Conservation (phyloP, 192 early-diverging fungal species). For the Rhizophagus clarus region DNA sequence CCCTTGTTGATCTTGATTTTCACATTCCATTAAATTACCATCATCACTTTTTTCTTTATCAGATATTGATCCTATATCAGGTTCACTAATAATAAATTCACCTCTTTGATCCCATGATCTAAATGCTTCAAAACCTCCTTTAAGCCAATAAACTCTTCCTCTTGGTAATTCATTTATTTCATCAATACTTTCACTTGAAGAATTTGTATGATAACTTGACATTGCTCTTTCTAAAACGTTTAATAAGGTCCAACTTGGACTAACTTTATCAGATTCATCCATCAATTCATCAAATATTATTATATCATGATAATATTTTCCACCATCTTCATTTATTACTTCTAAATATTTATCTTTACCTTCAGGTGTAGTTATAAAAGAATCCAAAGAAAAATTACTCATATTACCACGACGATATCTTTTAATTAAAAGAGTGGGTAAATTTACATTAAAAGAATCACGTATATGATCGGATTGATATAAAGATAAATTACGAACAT, state of each 20-base stretch:
- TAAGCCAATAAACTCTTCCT: slow-evolving; percentile 44
- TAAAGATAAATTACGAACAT: slow-evolving; percentile 48
- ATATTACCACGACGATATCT: slow-evolving; percentile 52
- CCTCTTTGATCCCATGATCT: slow-evolving; percentile 39
- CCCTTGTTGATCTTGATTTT: neutral
- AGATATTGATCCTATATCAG: neutral
- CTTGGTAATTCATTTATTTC: neutral
- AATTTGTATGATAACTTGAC: slow-evolving; percentile 17
- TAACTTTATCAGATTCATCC: slow-evolving; percentile 42
- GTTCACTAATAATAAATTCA: slow-evolving; percentile 31
- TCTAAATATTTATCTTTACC: slow-evolving; percentile 46
- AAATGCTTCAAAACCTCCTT: slow-evolving; percentile 56
- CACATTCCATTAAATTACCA: neutral
- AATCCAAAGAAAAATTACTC: slow-evolving; percentile 52
- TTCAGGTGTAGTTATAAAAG: slow-evolving; percentile 54
- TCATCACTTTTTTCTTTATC: slow-evolving; percentile 23
- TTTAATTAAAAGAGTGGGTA: slow-evolving; percentile 55
- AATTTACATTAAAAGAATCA: slow-evolving; percentile 55
- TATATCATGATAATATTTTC: slow-evolving; percentile 30
- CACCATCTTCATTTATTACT: slow-evolving; percentile 10
- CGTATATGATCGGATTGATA: slow-evolving; percentile 48
- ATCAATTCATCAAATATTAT: slow-evolving; percentile 56
- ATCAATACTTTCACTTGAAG: slow-evolving; percentile 18
- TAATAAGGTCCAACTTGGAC: slow-evolving; percentile 55
- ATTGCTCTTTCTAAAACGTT: slow-evolving; percentile 45